A percentile compares a stretch with the other conserved stretches of the same genome.
phyloP scores from a whole-genome alignment of 1,139 yeast genomes.

The Kazachstania sp. region DNA sequence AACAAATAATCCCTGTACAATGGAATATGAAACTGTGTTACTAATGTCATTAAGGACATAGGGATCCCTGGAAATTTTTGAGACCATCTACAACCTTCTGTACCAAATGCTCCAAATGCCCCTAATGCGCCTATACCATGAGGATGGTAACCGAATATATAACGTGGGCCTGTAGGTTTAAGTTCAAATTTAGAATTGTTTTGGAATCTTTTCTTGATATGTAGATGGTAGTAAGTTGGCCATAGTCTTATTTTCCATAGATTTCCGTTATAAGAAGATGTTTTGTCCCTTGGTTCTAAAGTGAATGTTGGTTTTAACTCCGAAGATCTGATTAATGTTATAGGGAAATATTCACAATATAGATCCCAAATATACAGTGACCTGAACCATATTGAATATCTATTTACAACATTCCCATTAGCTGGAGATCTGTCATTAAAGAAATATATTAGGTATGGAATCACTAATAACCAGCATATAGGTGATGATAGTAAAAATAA shows the following conservation, averaged over 20 bases:
- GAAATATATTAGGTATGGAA: conserved; percentile 54
- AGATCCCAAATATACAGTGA: conserved; percentile 58
- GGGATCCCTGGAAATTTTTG: conserved; percentile 74
- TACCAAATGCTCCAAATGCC: conserved; percentile 75
- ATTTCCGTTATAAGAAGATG: conserved; percentile 8
- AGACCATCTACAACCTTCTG: conserved; percentile 68
- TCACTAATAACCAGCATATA: conserved; percentile 55
- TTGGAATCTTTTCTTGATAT: conserved; percentile 10
- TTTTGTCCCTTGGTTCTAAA: conserved; percentile 8
- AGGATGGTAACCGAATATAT: conserved; percentile 91
- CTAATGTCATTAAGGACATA: conserved; percentile 67
- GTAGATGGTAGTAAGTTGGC: conserved; percentile 9
- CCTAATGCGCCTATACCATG: conserved; percentile 96
- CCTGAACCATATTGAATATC: conserved; percentile 53
- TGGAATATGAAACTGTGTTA: conserved; percentile 82
- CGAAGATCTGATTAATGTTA: conserved; percentile 59
- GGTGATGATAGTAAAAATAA: conserved; percentile 58
- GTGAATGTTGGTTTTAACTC: conserved; percentile 72
- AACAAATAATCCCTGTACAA: conserved; percentile 78
- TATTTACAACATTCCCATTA: conserved; percentile 56
- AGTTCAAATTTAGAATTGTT: conserved; percentile 1
- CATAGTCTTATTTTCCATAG: conserved; percentile 11
- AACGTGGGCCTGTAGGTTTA: conserved; percentile 53
- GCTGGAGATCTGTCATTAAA: conserved; percentile 55
- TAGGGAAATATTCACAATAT: conserved; percentile 75